Evolutionary conservation across 2,329 filamentous ascomycete species (phyloP).

Genomic region (Diaporthe capsici): DNA sequence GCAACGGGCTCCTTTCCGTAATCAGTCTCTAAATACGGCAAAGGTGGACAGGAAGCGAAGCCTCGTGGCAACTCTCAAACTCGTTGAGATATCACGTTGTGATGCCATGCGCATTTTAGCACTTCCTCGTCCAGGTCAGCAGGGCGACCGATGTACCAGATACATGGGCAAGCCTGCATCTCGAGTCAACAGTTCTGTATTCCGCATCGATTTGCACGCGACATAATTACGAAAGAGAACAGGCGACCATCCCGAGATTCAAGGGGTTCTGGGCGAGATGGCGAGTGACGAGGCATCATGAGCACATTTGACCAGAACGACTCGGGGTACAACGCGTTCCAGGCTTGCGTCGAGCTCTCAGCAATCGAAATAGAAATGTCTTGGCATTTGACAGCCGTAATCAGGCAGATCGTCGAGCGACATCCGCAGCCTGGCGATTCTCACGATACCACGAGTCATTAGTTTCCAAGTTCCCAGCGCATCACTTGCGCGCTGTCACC

Average conservation of each 20-base stretch:
- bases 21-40: neutral
- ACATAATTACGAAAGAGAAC: constrained; percentile 21
- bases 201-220: constrained; percentile 23
- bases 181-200: constrained; percentile 23
- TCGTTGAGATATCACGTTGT: constrained; percentile 8
- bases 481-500: constrained; percentile 18
- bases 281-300: constrained; percentile 25
- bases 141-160: constrained; percentile 19
- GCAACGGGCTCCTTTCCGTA: neutral
- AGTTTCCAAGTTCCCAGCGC: constrained; percentile 12
- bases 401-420: constrained; percentile 30
- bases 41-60: neutral
- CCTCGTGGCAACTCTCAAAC: neutral
- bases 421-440: constrained; percentile 23
- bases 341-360: constrained; percentile 18
- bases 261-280: constrained; percentile 28
- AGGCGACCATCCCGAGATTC: constrained; percentile 27
- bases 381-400: constrained; percentile 11
- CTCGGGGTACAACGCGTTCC: constrained; percentile 8
- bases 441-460: constrained; percentile 36
- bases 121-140: neutral
- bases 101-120: constrained; percentile 6
- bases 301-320: constrained; percentile 15
- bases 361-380: constrained; percentile 27
- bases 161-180: constrained; percentile 12